Evolutionary conservation across 2,329 filamentous ascomycete species (phyloP).

Genomic region (Trichoderma harzianum): DNA sequence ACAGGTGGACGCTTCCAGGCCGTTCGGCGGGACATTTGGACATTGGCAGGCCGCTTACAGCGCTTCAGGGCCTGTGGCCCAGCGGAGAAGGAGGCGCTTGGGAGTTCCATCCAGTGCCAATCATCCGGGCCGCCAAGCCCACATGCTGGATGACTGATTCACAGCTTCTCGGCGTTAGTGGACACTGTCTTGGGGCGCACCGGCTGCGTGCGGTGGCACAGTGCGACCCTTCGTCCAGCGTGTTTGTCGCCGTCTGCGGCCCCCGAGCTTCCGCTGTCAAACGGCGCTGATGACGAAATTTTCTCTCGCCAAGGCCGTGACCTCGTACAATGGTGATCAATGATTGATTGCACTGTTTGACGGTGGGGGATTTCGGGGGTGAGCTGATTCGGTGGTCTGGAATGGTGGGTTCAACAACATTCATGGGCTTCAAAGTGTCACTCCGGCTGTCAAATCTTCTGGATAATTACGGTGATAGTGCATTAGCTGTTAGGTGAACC

Average conservation of each 20-base stretch:
- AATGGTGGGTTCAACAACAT: background rate
- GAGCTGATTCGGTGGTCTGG: background rate
- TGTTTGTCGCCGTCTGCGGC: conserved; percentile 1
- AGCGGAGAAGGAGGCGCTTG: background rate
- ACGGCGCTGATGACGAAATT: conserved; percentile 2
- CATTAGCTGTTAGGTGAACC: background rate
- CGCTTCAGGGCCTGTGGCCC: conserved; percentile 7
- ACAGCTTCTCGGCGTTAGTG: background rate
- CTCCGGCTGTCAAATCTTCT: background rate
- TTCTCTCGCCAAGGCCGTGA: background rate
- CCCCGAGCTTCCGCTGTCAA: conserved; percentile 9
- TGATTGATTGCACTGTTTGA: background rate
- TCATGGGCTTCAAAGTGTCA: background rate
- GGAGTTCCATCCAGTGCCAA: background rate
- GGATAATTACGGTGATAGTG: background rate
- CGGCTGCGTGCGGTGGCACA: background rate
- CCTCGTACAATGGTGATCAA: background rate
- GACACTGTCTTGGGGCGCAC: conserved; percentile 3
- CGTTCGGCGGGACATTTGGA: background rate
- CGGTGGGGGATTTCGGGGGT: background rate
- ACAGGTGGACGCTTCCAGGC: background rate
- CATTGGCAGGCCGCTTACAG: conserved; percentile 4
- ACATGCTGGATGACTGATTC: background rate
- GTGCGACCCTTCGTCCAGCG: background rate
- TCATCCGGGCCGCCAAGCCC: conserved; percentile 13